Evolutionary conservation across 169 alveolate genomes (phyloP).

Genomic region (Blepharisma undulans): DNA sequence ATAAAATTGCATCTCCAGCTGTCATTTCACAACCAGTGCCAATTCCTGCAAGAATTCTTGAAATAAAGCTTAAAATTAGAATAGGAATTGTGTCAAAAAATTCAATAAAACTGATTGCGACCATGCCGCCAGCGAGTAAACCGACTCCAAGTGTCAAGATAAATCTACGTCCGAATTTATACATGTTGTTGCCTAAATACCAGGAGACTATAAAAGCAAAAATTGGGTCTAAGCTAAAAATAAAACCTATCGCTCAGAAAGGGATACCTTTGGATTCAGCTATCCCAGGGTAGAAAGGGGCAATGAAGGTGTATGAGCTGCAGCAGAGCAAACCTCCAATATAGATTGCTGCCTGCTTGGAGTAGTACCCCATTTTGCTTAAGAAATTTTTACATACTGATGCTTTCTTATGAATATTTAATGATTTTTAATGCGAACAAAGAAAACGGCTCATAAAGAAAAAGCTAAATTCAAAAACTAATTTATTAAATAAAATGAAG

Average conservation of each 20-base stretch:
- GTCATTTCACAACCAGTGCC: neutral
- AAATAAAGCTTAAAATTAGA: neutral
- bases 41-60: constrained; percentile 17
- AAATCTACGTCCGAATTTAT: neutral
- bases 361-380: neutral
- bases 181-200: neutral
- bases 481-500: too few species aligned
- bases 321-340: neutral
- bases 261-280: constrained; percentile 15
- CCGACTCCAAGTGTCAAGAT: neutral
- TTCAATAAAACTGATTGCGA: neutral
- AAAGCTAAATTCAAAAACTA: too few species aligned
- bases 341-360: neutral
- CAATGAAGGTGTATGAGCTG: neutral
- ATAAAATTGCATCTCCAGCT: neutral
- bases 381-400: too few species aligned
- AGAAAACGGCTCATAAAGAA: too few species aligned
- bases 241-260: neutral
- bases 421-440: too few species aligned
- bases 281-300: constrained; percentile 2
- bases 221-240: neutral
- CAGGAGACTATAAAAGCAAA: neutral
- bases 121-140: neutral
- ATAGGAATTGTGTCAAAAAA: neutral
- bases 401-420: too few species aligned